phyloP scores from a whole-genome alignment of 2,329 filamentous ascomycete genomes.

The Talaromyces sp. region DNA sequence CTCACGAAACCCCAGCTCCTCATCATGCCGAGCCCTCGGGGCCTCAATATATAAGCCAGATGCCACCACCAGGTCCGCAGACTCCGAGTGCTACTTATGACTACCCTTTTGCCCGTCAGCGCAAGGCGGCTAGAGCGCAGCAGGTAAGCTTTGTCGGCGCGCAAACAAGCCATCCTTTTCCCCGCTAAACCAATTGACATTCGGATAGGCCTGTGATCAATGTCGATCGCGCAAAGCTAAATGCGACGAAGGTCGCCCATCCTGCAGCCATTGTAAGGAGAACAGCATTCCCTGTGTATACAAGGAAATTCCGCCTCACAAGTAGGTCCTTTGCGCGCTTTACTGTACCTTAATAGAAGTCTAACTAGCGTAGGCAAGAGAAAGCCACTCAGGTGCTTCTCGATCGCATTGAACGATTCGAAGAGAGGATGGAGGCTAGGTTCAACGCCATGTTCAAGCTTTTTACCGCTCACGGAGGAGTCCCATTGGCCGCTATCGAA shows the following conservation, averaged over 20 bases:
- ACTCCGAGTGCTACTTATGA: conserved; percentile 29
- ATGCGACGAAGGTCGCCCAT: conserved; percentile 80
- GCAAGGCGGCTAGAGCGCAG: conserved; percentile 36
- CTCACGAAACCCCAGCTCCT: conserved; percentile 21
- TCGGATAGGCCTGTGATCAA: conserved; percentile 72
- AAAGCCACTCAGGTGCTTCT: conserved; percentile 36
- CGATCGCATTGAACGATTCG: conserved; percentile 18
- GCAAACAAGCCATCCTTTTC: background rate
- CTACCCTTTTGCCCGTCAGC: conserved; percentile 28
- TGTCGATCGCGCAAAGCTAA: conserved; percentile 86
- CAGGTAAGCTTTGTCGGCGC: conserved; percentile 27
- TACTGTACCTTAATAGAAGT: background rate
- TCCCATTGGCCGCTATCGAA: background rate
- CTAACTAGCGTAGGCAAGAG: conserved; percentile 30
- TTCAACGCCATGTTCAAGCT: background rate
- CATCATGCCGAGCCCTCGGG: conserved; percentile 25
- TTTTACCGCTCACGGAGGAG: background rate
- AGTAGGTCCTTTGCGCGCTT: conserved; percentile 53
- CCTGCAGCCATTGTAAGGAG: conserved; percentile 80
- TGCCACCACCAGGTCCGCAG: conserved; percentile 16
- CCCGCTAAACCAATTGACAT: conserved; percentile 6
- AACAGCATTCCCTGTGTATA: conserved; percentile 82
- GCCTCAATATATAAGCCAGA: conserved; percentile 25
- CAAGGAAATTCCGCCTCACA: conserved; percentile 83
- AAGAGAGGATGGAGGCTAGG: conserved; percentile 11